phyloP scores from a whole-genome alignment of 805 yeast species.

The Kuraishia piskuri region DNA sequence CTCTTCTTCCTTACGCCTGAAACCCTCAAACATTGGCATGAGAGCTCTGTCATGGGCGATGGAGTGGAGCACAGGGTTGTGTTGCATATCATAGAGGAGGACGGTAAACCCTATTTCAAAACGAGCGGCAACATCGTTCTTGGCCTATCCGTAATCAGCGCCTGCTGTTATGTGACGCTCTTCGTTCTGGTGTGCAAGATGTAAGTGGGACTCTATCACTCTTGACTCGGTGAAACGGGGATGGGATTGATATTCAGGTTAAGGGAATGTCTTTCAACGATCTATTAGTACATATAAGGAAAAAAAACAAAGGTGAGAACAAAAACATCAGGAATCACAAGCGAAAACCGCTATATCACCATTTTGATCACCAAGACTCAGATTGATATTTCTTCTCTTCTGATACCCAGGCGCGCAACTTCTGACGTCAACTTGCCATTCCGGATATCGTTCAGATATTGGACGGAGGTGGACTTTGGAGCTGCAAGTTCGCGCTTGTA shows the following conservation, averaged over 20 bases:
- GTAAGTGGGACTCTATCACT: neutral
- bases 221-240: neutral
- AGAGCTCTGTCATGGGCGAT: slow-evolving; percentile 12
- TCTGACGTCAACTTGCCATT: neutral
- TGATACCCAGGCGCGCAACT: neutral
- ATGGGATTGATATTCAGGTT: neutral
- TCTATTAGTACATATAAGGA: neutral
- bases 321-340: too few species aligned
- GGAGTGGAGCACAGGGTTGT: slow-evolving; percentile 4
- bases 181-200: slow-evolving; percentile 32
- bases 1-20: slow-evolving; percentile 18
- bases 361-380: neutral
- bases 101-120: slow-evolving; percentile 27
- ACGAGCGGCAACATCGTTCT: slow-evolving; percentile 59
- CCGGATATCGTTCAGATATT: neutral
- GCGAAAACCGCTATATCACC: too few species aligned
- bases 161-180: slow-evolving; percentile 40
- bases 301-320: neutral
- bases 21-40: slow-evolving; percentile 4
- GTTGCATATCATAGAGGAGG: slow-evolving; percentile 1
- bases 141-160: slow-evolving; percentile 39
- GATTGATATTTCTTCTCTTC: neutral
- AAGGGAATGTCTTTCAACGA: neutral
- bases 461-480: neutral
- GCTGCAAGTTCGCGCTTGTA: neutral